phyloP scores from a whole-genome alignment of 352 stramenopile genomes.

The Phytophthora palmivora region DNA sequence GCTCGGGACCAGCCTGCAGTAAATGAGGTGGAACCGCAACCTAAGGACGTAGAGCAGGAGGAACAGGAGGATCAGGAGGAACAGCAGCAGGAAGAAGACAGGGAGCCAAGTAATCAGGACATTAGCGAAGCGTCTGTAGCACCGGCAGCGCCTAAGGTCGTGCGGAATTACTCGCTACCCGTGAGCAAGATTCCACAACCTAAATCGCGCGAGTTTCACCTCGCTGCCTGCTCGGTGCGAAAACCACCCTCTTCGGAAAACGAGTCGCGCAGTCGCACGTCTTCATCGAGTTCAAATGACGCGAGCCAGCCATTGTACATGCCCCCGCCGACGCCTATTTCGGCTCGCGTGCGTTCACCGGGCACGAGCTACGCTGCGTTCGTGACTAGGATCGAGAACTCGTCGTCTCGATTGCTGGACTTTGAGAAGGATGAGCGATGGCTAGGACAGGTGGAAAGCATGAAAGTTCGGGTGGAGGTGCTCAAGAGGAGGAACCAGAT shows the following conservation, averaged over 20 bases:
- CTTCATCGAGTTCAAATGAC: constrained; percentile 10
- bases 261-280: constrained; percentile 7
- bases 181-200: constrained; percentile 38
- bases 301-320: constrained; percentile 11
- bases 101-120: constrained; percentile 29
- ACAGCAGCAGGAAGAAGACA: neutral
- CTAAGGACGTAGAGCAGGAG: constrained; percentile 13
- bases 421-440: constrained; percentile 47
- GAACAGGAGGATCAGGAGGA: constrained; percentile 3
- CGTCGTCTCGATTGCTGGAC: constrained; percentile 37
- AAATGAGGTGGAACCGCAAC: constrained; percentile 4
- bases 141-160: constrained; percentile 1
- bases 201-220: constrained; percentile 40
- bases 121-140: constrained; percentile 6
- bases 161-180: constrained; percentile 4
- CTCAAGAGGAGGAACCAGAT: constrained; percentile 39
- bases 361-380: constrained; percentile 42
- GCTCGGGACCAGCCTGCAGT: constrained; percentile 5
- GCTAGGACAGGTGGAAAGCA: constrained; percentile 38
- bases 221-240: constrained; percentile 23
- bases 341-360: constrained; percentile 24
- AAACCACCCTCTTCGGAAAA: constrained; percentile 2
- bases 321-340: constrained; percentile 31
- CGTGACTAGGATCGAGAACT: constrained; percentile 38
- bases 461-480: constrained; percentile 40